Evolutionary conservation across 2,329 filamentous ascomycete genomes (phyloP), one percentile per base, ranked within the genome.

Genomic region (Pyrenophora tritici-repentis): DNA sequence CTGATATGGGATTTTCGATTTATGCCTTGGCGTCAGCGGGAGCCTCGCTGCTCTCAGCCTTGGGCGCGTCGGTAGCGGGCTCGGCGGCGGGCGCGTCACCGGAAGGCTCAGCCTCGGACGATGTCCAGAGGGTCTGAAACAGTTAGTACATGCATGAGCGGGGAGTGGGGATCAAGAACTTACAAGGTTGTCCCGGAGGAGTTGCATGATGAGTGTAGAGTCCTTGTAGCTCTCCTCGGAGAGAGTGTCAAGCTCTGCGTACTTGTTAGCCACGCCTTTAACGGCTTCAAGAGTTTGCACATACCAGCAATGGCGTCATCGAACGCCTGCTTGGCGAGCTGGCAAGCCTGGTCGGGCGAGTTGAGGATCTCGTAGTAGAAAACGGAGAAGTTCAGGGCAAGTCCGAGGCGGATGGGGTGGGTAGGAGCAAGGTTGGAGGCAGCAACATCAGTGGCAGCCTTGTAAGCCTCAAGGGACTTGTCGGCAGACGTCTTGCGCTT

Each of bases 351-450:
- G 79, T 97, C 92, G 72, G 92, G 93, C 31, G 92, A 95, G 88
- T 97, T 97, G 75, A 97, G 83, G 76, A 97, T 97, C 85, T 97
- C 94, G 80, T 97, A 96, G 86, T 96, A 96, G 84, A 97, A 97
- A 72, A 97, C 93, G 61, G 92, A 97, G 86, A 97, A 97, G 88
- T 97, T 97, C 68, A 97, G 87, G 66, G 93, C 93, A 72, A 97
- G 88, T 78, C 93, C 93, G 63, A 97, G 90, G 73, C 93, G 92
- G 82, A 97, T 97, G 70, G 93, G 93, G 84, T 97, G 93, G 57
- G 94, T 97, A 59, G 93, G 93, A 59, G 93, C 93, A 68, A 97
- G 88, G 80, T 97, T 93, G 64, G 90, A 96, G 84, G 97, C 93
- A 68, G 94, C 94, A 73, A 97, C 93, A 73, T 97, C 93, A 81